Evolutionary conservation across 306 rosid species (phyloP), one percentile per base, ranked within the genome.

Genomic region (Cucumis hystrix): DNA sequence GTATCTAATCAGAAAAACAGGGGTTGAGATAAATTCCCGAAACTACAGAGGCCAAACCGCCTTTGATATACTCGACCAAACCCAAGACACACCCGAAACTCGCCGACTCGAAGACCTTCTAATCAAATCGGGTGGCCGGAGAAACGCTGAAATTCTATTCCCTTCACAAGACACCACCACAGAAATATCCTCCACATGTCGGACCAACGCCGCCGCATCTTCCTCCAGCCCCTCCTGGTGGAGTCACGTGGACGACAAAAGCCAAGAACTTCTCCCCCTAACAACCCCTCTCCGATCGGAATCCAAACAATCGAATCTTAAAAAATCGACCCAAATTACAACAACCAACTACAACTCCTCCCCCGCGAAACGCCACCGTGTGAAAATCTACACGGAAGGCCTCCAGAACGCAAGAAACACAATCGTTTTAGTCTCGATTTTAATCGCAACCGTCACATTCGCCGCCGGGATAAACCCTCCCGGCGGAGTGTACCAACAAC

Each of bases 401-500:
- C 20, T 85, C 37, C 88, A 89, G 60, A 90, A 90, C 83, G 91
- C 94, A 3, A 87, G 98, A 75, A 92, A 87, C 85, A 92, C 98
- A 0, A 49, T 90, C 37, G 79, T 75, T 13, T 51, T 92, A 49
- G 96, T 92, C 21, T 84, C 98, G 61, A 79, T 90, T 81, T 77
- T 93, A 79, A 93, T 93, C 49, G 92, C 98, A 1, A 93, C 98
- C 0, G 96, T 93, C 16, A 89, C 92, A 65, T 93, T 90, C 63
- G 78, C 98, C 12, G 92, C 96, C 33, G 98, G 98, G 4, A 83
- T 88, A 23, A 87, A 66, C 78, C 98, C 98, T 5, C 98, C 94
- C 0, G 94, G 94, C 17, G 96, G 96, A n/a, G 85, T 89, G 23
- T 30, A 83, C 82, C 87, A 86, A 68, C 35, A 86, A 68, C 9